Evolutionary conservation across 495 filamentous ascomycete species (phyloP).

Genomic region (Hypoxylon lenormandii): DNA sequence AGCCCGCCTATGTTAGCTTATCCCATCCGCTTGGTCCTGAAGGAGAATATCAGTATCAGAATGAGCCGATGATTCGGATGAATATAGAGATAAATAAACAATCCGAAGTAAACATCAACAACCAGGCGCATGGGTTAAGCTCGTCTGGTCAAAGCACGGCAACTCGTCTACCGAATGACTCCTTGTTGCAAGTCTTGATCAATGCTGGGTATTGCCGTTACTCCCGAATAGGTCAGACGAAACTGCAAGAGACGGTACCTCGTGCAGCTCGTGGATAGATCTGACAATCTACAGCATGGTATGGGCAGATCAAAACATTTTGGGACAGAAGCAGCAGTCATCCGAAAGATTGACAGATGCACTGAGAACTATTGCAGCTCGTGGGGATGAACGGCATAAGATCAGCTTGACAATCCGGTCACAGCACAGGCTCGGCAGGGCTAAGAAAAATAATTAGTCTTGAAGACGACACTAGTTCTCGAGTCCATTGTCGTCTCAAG

Average conservation of each 20-base stretch:
- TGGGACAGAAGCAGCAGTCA: conserved; percentile 44
- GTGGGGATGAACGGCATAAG: conserved; percentile 62
- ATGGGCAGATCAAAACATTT: conserved; percentile 47
- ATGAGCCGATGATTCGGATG: not conserved
- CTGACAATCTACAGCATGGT: conserved; percentile 47
- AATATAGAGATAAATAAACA: conserved; percentile 27
- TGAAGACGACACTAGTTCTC: conserved; percentile 54
- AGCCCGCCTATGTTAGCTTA: not conserved
- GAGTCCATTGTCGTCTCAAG: conserved; percentile 64
- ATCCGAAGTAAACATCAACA: conserved; percentile 39
- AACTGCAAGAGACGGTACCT: conserved; percentile 12
- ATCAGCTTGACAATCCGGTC: conserved; percentile 63
- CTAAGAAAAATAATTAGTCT: conserved; percentile 45
- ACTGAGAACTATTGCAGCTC: conserved; percentile 39
- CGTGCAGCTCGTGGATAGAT: conserved; percentile 33
- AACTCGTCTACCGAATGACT: conserved; percentile 47
- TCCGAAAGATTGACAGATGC: conserved; percentile 48
- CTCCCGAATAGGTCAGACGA: conserved; percentile 38
- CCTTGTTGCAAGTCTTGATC: conserved; percentile 50
- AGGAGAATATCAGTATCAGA: not conserved
- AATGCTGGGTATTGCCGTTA: conserved; percentile 35
- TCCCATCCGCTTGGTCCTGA: not conserved
- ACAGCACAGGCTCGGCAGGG: conserved; percentile 58
- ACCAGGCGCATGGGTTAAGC: conserved; percentile 23
- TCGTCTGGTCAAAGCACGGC: conserved; percentile 37